Evolutionary conservation across 1,139 yeast genomes (phyloP).

Genomic region (Candida sanyaensis): DNA sequence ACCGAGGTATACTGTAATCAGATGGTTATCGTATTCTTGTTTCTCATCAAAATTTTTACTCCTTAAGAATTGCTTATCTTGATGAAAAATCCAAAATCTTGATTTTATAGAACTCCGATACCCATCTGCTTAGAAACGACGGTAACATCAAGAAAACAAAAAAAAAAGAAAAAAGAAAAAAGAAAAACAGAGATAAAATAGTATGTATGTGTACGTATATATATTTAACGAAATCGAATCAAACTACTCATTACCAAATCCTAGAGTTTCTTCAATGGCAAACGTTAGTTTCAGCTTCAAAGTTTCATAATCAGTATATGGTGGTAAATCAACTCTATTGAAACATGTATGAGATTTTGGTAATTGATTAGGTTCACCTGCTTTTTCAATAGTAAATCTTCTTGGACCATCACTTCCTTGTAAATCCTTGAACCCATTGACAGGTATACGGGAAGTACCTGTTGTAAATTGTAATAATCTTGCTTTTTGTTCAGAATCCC

Average conservation of each 20-base stretch:
- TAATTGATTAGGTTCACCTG: constrained; percentile 89
- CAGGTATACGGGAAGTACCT: constrained; percentile 98
- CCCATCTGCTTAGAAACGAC: too few species aligned
- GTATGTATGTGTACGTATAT: too few species aligned
- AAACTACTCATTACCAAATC: constrained; percentile 86
- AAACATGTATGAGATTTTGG: constrained; percentile 98
- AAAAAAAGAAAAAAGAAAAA: too few species aligned
- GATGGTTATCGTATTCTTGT: too few species aligned
- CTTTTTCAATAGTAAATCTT: constrained; percentile 96
- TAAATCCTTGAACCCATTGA: constrained; percentile 95
- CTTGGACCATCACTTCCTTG: constrained; percentile 99
- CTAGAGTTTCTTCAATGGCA: constrained; percentile 93
- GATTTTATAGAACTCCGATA: too few species aligned
- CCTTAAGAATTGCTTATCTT: too few species aligned
- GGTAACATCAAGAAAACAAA: too few species aligned
- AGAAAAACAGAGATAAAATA: too few species aligned
- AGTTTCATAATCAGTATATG: constrained; percentile 72
- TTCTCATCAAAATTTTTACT: too few species aligned
- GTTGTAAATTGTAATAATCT: constrained; percentile 94
- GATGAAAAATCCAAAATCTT: too few species aligned
- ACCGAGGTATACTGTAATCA: too few species aligned
- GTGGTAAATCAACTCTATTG: constrained; percentile 91
- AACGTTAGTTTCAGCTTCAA: constrained; percentile 78
- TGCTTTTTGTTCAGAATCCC: constrained; percentile 97
- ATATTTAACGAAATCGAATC: too few species aligned